phyloP scores from a whole-genome alignment of 129 eudicot species.

The Logfia minima region DNA sequence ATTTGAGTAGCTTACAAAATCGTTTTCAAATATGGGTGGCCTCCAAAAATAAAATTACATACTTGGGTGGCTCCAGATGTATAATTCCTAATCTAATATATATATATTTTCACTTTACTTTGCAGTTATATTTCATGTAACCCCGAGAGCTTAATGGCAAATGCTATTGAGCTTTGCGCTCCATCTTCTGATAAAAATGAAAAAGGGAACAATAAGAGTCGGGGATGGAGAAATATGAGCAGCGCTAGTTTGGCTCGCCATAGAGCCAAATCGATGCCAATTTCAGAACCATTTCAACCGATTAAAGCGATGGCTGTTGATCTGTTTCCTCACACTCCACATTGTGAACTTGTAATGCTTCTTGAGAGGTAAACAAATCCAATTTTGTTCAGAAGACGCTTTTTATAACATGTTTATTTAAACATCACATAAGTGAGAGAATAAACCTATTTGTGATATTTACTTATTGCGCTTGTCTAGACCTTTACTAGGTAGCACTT shows the following conservation, averaged over 20 bases:
- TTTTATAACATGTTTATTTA: not conserved
- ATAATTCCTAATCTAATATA: not conserved
- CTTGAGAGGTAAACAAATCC: conserved; percentile 57
- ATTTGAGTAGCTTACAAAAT: no score
- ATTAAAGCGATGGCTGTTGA: conserved; percentile 95
- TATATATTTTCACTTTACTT: conserved; percentile 1
- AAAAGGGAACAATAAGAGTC: conserved; percentile 61
- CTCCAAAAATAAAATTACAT: no score
- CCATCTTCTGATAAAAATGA: conserved; percentile 68
- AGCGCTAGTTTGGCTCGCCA: conserved; percentile 88
- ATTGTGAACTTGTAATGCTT: conserved; percentile 93
- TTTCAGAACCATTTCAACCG: conserved; percentile 84
- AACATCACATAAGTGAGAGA: conserved; percentile 2
- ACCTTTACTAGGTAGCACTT: conserved; percentile 1
- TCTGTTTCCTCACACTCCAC: conserved; percentile 91
- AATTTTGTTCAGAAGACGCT: not conserved
- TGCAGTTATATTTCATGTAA: conserved; percentile 92
- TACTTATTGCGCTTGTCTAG: not conserved
- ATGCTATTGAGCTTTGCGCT: conserved; percentile 96
- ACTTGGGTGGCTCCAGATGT: no score
- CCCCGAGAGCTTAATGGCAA: conserved; percentile 94
- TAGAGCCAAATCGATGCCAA: conserved; percentile 86
- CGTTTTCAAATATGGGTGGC: no score
- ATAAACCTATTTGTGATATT: not conserved
- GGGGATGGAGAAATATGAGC: conserved; percentile 84